phyloP scores from a whole-genome alignment of 306 rosid genomes.

The Dalbergia cultrata region DNA sequence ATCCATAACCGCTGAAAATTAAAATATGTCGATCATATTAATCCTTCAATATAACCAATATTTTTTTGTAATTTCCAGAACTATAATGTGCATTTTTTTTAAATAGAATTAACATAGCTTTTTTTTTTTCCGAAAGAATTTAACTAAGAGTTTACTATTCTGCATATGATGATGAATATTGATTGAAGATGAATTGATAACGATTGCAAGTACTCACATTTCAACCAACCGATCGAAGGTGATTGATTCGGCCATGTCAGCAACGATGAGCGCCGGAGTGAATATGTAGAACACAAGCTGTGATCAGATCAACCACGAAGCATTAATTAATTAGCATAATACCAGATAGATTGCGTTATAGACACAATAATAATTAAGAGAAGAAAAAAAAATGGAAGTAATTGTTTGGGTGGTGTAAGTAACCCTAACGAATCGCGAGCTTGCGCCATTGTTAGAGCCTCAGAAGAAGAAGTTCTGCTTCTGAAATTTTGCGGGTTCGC shows the following conservation, averaged over 20 bases:
- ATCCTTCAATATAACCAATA: too few species aligned
- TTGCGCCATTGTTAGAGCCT: not conserved
- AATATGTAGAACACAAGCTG: constrained; percentile 35
- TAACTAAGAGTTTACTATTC: too few species aligned
- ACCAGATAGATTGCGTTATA: not conserved
- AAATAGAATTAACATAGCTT: too few species aligned
- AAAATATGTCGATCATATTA: too few species aligned
- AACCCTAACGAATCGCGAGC: not conserved
- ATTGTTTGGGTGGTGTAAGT: not conserved
- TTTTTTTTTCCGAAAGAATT: too few species aligned
- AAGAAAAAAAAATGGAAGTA: not conserved
- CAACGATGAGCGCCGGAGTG: constrained; percentile 30
- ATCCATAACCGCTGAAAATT: too few species aligned
- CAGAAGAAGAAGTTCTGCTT: too few species aligned
- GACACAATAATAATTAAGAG: too few species aligned
- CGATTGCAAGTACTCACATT: constrained; percentile 15
- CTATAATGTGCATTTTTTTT: too few species aligned
- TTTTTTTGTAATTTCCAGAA: too few species aligned
- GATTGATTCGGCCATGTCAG: constrained; percentile 29
- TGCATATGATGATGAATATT: too few species aligned
- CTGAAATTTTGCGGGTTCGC: too few species aligned
- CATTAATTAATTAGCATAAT: not conserved
- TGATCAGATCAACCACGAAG: not conserved
- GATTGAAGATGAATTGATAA: not conserved
- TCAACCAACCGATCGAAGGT: not conserved